phyloP scores from a whole-genome alignment of 1,139 yeast species.

The Pichia sp. region DNA sequence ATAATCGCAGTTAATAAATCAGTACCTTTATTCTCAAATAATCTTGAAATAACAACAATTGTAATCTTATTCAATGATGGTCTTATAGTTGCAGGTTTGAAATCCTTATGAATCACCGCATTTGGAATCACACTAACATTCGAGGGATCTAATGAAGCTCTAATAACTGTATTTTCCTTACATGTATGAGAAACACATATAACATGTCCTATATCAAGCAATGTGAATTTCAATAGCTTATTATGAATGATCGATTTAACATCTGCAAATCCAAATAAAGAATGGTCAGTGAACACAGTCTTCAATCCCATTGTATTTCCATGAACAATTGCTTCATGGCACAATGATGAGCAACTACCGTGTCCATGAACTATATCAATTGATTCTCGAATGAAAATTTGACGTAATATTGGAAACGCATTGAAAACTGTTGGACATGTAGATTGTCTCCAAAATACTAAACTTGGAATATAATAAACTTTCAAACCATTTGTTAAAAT shows the following conservation, averaged over 20 bases:
- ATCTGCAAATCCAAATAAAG: constrained; percentile 89
- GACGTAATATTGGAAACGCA: constrained; percentile 77
- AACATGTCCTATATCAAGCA: constrained; percentile 84
- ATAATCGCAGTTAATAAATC: constrained; percentile 80
- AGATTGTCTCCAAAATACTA: constrained; percentile 72
- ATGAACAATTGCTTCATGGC: constrained; percentile 87
- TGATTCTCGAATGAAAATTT: constrained; percentile 76
- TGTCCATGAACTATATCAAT: constrained; percentile 94
- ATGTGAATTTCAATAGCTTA: constrained; percentile 73
- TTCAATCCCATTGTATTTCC: constrained; percentile 88
- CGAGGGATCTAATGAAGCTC: constrained; percentile 77
- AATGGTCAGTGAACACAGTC: constrained; percentile 93
- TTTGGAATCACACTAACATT: constrained; percentile 89
- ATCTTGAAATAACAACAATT: constrained; percentile 82
- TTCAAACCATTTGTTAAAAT: constrained; percentile 83
- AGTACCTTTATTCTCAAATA: constrained; percentile 95
- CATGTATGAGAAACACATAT: constrained; percentile 96
- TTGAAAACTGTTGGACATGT: constrained; percentile 87
- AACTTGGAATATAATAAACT: constrained; percentile 83
- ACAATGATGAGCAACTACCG: constrained; percentile 78
- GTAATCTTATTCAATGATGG: constrained; percentile 44
- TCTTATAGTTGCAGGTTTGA: constrained; percentile 45
- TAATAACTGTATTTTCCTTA: constrained; percentile 86
- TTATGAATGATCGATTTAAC: constrained; percentile 80
- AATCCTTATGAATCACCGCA: constrained; percentile 84